phyloP scores from a whole-genome alignment of 306 rosid genomes.

The Dalbergia oliveri region DNA sequence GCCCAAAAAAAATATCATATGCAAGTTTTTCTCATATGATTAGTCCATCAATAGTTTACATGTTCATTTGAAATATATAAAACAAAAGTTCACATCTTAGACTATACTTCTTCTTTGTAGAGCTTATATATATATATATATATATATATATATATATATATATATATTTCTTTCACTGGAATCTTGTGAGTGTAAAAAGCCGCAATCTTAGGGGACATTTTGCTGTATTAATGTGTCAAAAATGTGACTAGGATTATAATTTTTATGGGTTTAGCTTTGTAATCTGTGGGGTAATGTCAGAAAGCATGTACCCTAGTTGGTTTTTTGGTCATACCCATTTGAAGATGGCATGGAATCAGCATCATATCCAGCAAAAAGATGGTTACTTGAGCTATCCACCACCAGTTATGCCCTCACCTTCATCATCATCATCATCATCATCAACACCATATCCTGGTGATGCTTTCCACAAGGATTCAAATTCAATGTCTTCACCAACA shows the following conservation, averaged over 20 bases:
- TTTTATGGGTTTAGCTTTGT: conserved; percentile 41
- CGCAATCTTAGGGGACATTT: conserved; percentile 33
- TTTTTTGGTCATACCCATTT: conserved; percentile 69
- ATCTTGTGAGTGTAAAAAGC: conserved; percentile 37
- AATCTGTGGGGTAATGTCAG: conserved; percentile 63
- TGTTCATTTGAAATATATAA: conserved; percentile 39
- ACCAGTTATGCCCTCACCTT: conserved; percentile 60
- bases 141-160: too few relatives aligned
- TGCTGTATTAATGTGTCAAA: conserved; percentile 40
- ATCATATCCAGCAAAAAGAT: conserved; percentile 72
- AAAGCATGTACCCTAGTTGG: conserved; percentile 53
- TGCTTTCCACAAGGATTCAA: conserved; percentile 57
- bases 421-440: conserved; percentile 25
- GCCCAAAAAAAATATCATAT: neutral
- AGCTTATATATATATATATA: neutral
- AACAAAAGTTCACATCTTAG: conserved; percentile 26
- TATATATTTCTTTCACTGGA: conserved; percentile 21
- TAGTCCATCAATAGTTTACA: conserved; percentile 1
- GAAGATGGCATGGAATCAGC: conserved; percentile 79
- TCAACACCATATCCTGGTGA: conserved; percentile 56
- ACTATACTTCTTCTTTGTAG: conserved; percentile 30
- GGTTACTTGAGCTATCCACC: conserved; percentile 77
- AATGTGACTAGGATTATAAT: conserved; percentile 51
- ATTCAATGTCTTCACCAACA: conserved; percentile 37
- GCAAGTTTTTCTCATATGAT: conserved; percentile 16